A percentile compares a stretch with the other conserved stretches of the same genome.
phyloP scores from a whole-genome alignment of 805 yeast species.

The Wickerhamiella parazyma region DNA sequence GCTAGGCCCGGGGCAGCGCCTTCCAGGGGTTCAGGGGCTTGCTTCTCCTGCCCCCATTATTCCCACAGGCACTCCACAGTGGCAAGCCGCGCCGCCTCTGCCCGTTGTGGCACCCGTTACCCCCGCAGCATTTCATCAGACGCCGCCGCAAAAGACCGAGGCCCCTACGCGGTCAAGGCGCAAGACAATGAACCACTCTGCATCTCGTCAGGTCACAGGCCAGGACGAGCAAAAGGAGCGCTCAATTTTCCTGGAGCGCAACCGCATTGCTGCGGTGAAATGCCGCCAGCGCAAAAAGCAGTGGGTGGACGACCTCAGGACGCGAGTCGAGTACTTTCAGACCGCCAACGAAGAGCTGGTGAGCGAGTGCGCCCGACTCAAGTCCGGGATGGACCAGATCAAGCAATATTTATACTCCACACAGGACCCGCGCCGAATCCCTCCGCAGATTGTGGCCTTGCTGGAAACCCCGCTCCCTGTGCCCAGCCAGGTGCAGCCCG shows the following conservation, averaged over 20 bases:
- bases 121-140: constrained; percentile 24
- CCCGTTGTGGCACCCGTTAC: constrained; percentile 3
- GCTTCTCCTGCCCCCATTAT: constrained; percentile 22
- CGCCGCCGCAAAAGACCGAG: constrained; percentile 25
- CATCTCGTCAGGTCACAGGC: constrained; percentile 11
- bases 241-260: constrained; percentile 68
- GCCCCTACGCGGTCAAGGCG: constrained; percentile 42
- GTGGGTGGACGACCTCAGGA: constrained; percentile 69
- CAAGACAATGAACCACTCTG: background rate
- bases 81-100: constrained; percentile 5
- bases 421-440: constrained; percentile 14
- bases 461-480: constrained; percentile 6
- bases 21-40: constrained; percentile 20
- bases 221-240: constrained; percentile 64
- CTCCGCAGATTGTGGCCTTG: constrained; percentile 14
- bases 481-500: background rate
- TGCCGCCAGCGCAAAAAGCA: constrained; percentile 92
- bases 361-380: constrained; percentile 8
- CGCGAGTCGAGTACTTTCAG: constrained; percentile 56
- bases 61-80: constrained; percentile 9
- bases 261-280: constrained; percentile 88
- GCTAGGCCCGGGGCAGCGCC: constrained; percentile 9
- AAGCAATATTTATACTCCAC: constrained; percentile 13
- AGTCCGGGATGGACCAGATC: constrained; percentile 24
- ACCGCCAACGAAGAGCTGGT: constrained; percentile 53